These are phyloP conservation scores for Asclepias syriaca DNA, from an alignment of 257 asterid species.

Conservation along the genomic window DNA sequence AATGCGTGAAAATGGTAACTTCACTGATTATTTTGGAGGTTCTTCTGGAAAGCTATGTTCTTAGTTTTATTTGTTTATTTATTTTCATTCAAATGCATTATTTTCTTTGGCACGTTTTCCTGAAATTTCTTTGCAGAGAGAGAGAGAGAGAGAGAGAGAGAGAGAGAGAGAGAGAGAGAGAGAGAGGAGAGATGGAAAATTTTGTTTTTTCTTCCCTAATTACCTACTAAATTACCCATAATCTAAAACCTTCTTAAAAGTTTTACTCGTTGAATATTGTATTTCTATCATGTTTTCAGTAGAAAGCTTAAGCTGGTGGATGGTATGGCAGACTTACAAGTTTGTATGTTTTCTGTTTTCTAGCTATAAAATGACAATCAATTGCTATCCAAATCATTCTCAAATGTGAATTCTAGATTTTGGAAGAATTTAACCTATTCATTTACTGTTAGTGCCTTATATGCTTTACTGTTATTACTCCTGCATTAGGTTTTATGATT, in stretches of 20 bases:
- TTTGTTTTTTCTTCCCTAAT: not conserved
- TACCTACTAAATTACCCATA: not conserved
- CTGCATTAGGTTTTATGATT: not conserved
- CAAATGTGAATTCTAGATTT: not conserved
- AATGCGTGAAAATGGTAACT: not conserved
- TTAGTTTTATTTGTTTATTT: too few species aligned
- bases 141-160: too few species aligned
- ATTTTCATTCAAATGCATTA: too few species aligned
- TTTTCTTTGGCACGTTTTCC: too few species aligned
- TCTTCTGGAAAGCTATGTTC: not conserved
- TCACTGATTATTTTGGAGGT: not conserved
- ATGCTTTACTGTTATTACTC: not conserved
- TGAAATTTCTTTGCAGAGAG: not conserved
- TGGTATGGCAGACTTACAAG: not conserved
- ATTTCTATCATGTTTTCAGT: not conserved
- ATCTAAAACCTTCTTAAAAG: too few species aligned
- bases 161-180: not conserved
- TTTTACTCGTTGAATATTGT: not conserved
- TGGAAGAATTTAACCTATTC: not conserved
- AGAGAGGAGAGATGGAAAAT: not conserved
- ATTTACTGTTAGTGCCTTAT: not conserved
- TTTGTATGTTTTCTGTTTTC: not conserved
- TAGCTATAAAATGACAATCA: not conserved
- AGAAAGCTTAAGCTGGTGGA: not conserved
- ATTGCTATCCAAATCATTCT: not conserved